Conservation (phyloP, 2,329 filamentous ascomycete species). For the Pestalotiopsis sp. region DNA sequence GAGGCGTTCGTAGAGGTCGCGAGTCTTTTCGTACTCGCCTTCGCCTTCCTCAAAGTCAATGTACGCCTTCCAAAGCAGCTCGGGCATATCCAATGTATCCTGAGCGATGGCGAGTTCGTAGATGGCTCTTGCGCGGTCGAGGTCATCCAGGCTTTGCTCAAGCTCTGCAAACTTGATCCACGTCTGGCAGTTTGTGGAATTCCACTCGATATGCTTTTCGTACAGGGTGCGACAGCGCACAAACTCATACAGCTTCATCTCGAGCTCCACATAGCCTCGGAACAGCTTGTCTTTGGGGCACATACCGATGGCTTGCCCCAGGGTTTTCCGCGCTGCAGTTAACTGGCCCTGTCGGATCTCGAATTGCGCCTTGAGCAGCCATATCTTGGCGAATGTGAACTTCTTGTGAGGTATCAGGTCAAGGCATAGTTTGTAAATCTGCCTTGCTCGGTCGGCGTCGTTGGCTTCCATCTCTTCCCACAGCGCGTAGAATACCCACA, state of each 20-base stretch:
- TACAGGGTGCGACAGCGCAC: slow-evolving; percentile 87
- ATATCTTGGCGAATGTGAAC: slow-evolving; percentile 97
- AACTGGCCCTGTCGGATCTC: slow-evolving; percentile 87
- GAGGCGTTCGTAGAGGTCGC: slow-evolving; percentile 84
- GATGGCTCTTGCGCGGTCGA: slow-evolving; percentile 85
- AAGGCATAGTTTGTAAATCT: slow-evolving; percentile 89
- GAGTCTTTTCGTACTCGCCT: slow-evolving; percentile 82
- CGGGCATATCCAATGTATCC: slow-evolving; percentile 89
- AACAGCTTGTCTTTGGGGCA: slow-evolving; percentile 97
- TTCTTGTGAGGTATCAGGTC: slow-evolving; percentile 91
- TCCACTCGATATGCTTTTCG: slow-evolving; percentile 92
- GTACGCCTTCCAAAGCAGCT: slow-evolving; percentile 96
- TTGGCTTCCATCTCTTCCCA: slow-evolving; percentile 90
- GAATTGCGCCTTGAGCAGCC: slow-evolving; percentile 92
- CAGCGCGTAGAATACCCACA: slow-evolving; percentile 96
- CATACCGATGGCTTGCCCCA: slow-evolving; percentile 89
- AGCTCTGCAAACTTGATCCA: slow-evolving; percentile 98
- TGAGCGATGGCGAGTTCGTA: slow-evolving; percentile 89
- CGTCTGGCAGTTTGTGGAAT: slow-evolving; percentile 84
- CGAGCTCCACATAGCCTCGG: slow-evolving; percentile 89
- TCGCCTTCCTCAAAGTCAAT: slow-evolving; percentile 99
- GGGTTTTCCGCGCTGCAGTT: slow-evolving; percentile 78
- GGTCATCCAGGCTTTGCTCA: slow-evolving; percentile 86
- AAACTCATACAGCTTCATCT: slow-evolving; percentile 94
- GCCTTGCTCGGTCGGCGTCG: slow-evolving; percentile 76